Evolutionary conservation across 495 filamentous ascomycete species (phyloP).

Genomic region (Penicillium waksmanii): DNA sequence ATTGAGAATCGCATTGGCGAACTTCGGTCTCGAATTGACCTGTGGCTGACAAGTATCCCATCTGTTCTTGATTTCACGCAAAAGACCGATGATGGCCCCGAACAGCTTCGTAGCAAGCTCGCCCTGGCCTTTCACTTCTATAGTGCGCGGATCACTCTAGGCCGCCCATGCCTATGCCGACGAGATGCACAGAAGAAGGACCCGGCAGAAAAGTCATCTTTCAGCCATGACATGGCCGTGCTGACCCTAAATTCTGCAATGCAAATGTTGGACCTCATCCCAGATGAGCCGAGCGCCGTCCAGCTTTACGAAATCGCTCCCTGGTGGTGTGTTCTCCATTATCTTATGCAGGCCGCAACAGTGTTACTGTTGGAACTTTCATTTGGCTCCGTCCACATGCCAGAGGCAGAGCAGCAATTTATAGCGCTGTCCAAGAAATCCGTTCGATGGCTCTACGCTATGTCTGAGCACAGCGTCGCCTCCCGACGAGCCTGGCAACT

Average conservation of each 20-base stretch:
- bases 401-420: conserved; percentile 51
- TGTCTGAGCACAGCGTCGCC: conserved; percentile 57
- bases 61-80: conserved; percentile 52
- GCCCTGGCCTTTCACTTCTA: conserved; percentile 62
- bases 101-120: conserved; percentile 46
- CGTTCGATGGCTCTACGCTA: conserved; percentile 56
- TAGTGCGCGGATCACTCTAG: conserved; percentile 61
- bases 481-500: conserved; percentile 62
- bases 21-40: conserved; percentile 53
- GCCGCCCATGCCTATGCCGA: conserved; percentile 67
- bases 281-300: conserved; percentile 46
- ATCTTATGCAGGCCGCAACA: conserved; percentile 64
- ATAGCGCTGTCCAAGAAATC: conserved; percentile 56
- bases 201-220: conserved; percentile 36
- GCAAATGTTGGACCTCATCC: conserved; percentile 57
- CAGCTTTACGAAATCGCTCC: conserved; percentile 59
- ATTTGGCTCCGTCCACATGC: conserved; percentile 58
- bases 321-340: conserved; percentile 71
- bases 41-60: conserved; percentile 59
- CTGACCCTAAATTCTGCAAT: conserved; percentile 59
- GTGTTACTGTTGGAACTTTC: conserved; percentile 66
- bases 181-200: conserved; percentile 51
- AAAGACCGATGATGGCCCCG: conserved; percentile 36
- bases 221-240: conserved; percentile 60
- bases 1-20: conserved; percentile 60